Evolutionary conservation across 495 filamentous ascomycete species (phyloP).

Genomic region (Lasiosphaeris hirsuta): DNA sequence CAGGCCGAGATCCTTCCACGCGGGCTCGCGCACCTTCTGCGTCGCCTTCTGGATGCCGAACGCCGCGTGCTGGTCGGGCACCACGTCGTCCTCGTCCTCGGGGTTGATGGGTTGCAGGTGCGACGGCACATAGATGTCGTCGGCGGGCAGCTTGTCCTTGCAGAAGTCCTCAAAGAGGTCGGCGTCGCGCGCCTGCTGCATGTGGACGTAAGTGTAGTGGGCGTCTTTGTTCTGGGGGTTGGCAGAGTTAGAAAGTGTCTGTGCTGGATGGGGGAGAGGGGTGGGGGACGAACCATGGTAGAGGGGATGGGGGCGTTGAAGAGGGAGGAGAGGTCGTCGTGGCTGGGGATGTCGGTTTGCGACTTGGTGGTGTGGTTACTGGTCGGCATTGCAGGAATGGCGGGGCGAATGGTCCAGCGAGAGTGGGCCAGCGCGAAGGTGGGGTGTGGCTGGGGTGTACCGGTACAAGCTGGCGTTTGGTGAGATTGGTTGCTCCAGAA

Average conservation of each 20-base stretch:
- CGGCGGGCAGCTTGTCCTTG: slow-evolving; percentile 61
- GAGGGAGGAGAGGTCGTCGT: not conserved
- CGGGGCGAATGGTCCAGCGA: too few relatives aligned
- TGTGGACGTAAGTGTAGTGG: slow-evolving; percentile 81
- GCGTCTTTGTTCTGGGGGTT: slow-evolving; percentile 86
- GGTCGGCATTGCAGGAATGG: too few relatives aligned
- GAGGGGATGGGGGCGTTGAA: slow-evolving; percentile 3
- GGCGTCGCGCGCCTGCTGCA: slow-evolving; percentile 72
- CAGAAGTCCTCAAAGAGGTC: slow-evolving; percentile 91
- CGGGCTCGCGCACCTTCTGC: slow-evolving; percentile 63
- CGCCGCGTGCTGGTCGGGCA: slow-evolving; percentile 94
- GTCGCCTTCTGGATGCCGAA: slow-evolving; percentile 92
- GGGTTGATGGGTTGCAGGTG: slow-evolving; percentile 92
- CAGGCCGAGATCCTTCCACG: slow-evolving; percentile 86
- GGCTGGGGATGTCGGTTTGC: too few relatives aligned
- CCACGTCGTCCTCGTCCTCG: slow-evolving; percentile 96
- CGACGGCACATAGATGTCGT: slow-evolving; percentile 84
- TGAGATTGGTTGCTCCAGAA: too few relatives aligned
- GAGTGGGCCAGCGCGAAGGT: too few relatives aligned
- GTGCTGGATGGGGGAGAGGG: not conserved
- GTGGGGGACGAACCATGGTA: slow-evolving; percentile 6
- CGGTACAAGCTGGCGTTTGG: too few relatives aligned
- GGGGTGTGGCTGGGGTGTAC: too few relatives aligned
- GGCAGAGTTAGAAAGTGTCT: not conserved
- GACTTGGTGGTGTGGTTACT: too few relatives aligned